Evolutionary conservation across 83 land plant species (phyloP).

Genomic region (Picea mariana): DNA sequence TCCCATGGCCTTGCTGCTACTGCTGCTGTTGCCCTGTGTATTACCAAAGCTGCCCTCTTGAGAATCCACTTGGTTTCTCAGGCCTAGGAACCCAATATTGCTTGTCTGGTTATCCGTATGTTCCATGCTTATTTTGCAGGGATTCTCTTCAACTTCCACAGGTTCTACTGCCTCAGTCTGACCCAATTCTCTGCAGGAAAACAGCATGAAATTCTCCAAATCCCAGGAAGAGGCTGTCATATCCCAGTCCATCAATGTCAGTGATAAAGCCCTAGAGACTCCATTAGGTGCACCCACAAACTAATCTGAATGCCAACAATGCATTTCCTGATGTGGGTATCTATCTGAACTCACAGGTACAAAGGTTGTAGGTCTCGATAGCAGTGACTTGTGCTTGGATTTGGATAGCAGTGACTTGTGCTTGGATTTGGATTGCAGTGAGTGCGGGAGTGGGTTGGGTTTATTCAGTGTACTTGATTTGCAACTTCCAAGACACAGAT

Average conservation of each 20-base stretch:
- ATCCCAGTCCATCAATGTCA: slow-evolving; percentile 1
- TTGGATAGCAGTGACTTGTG: not conserved
- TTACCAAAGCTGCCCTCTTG: slow-evolving; percentile 3
- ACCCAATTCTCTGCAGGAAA: not conserved
- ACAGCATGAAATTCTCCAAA: not conserved
- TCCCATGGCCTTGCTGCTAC: not conserved
- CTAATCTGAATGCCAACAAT: not conserved
- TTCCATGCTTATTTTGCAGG: slow-evolving; percentile 1
- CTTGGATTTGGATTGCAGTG: not conserved
- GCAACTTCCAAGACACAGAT: not conserved
- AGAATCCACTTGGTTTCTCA: slow-evolving; percentile 10
- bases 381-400: not conserved
- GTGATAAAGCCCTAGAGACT: slow-evolving; percentile 7
- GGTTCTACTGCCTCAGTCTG: not conserved
- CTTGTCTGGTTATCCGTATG: not conserved
- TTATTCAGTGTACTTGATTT: slow-evolving; percentile 9
- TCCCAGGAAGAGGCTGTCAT: slow-evolving; percentile 1
- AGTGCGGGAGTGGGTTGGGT: not conserved
- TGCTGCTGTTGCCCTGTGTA: not conserved
- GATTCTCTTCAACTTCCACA: slow-evolving; percentile 7
- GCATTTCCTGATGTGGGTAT: not conserved
- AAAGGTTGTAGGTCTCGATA: not conserved
- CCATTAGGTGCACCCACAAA: not conserved
- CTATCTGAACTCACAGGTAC: not conserved
- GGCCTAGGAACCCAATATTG: slow-evolving; percentile 1